These are phyloP conservation scores for Amanita thiersii DNA, from an alignment of 768 basidiomycete species.

Conservation along the genomic window DNA sequence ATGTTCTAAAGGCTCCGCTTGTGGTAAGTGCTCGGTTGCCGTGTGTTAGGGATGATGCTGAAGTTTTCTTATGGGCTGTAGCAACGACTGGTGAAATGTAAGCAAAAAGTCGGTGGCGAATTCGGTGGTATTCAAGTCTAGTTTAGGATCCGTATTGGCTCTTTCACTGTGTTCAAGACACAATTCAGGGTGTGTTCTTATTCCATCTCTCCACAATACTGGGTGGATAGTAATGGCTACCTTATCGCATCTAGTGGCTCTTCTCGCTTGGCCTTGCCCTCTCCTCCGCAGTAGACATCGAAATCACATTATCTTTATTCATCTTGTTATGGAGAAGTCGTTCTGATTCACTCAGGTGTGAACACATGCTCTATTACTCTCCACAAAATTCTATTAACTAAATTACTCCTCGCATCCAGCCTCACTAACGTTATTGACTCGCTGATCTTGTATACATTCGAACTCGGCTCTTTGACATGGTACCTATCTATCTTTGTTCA, in stretches of 20 bases:
- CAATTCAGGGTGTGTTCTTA: constrained; percentile 13
- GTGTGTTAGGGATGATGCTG: not conserved
- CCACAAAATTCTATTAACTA: not conserved
- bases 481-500: constrained; percentile 2
- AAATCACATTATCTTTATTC: constrained; percentile 27
- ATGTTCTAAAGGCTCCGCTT: constrained; percentile 3
- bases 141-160: constrained; percentile 14
- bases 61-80: not conserved
- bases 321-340: constrained; percentile 23
- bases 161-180: constrained; percentile 14
- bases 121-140: not conserved
- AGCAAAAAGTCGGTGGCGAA: not conserved
- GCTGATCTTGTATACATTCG: constrained; percentile 34
- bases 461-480: constrained; percentile 33
- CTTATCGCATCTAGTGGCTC: too few species aligned
- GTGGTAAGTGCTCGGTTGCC: not conserved
- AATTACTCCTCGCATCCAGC: constrained; percentile 12
- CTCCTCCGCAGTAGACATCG: constrained; percentile 29
- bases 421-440: constrained; percentile 28
- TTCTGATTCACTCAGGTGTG: constrained; percentile 21
- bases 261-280: constrained; percentile 36
- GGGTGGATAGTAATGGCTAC: not conserved
- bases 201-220: not conserved
- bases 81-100: constrained; percentile 19
- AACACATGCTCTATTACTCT: not conserved